Conservation (phyloP, 2,329 filamentous ascomycete species). For the Colletotrichum musae region DNA sequence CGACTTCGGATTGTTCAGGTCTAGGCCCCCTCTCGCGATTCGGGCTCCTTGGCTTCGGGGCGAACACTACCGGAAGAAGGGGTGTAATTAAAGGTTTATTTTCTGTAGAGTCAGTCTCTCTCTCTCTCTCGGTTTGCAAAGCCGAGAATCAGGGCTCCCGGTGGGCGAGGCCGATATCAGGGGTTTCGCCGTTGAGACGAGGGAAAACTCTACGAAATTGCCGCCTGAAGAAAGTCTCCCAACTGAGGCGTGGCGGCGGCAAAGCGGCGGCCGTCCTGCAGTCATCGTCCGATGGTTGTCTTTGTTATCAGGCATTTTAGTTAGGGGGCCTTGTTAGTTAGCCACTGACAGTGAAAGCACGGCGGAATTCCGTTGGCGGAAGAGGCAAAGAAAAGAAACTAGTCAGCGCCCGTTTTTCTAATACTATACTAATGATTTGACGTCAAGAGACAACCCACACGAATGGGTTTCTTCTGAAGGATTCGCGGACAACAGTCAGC, state of each 20-base stretch:
- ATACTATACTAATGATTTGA: no score
- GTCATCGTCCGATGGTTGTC: neutral
- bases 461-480: no score
- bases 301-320: no score
- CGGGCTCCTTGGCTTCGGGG: neutral
- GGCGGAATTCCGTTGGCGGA: no score
- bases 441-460: no score
- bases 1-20: neutral
- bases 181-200: conserved; percentile 1
- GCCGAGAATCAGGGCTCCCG: neutral
- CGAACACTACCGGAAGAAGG: neutral
- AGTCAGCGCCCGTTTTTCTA: no score
- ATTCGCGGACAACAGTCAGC: no score
- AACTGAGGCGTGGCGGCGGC: neutral
- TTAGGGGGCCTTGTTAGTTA: no score
- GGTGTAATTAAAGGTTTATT: neutral
- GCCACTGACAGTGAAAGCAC: no score
- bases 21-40: neutral
- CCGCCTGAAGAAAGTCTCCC: conserved; percentile 10
- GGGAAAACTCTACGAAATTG: conserved; percentile 19
- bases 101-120: neutral
- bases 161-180: neutral
- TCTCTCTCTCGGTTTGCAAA: neutral
- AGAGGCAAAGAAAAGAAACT: no score
- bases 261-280: neutral